These are phyloP conservation scores for Chaetomium olivaceum DNA, from an alignment of 2,329 filamentous ascomycete species.

Conservation along the genomic window DNA sequence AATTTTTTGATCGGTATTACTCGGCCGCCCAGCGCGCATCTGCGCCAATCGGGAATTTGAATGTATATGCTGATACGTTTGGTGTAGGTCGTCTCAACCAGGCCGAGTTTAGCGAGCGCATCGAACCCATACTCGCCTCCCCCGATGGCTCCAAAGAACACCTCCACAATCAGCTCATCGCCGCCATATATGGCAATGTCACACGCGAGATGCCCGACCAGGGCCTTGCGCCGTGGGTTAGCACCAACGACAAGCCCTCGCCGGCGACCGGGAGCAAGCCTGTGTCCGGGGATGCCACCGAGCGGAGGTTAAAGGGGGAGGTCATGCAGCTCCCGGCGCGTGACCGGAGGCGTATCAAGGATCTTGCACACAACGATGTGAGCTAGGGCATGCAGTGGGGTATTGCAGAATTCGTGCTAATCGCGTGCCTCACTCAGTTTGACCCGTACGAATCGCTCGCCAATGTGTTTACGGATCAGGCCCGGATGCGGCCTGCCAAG, in stretches of 20 bases:
- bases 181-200: slow-evolving; percentile 68
- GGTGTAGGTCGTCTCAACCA: slow-evolving; percentile 62
- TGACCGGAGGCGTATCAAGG: slow-evolving; percentile 67
- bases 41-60: slow-evolving; percentile 9
- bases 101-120: slow-evolving; percentile 57
- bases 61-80: slow-evolving; percentile 38
- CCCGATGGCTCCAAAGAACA: slow-evolving; percentile 61
- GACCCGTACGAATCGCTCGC: slow-evolving; percentile 57
- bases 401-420: slow-evolving; percentile 30
- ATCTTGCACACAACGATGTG: slow-evolving; percentile 63
- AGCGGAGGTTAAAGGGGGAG: slow-evolving; percentile 66
- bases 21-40: slow-evolving; percentile 3
- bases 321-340: slow-evolving; percentile 70
- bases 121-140: slow-evolving; percentile 61
- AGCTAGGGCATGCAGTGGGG: slow-evolving; percentile 34
- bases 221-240: slow-evolving; percentile 70
- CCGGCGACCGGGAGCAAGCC: slow-evolving; percentile 60
- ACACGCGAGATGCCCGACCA: slow-evolving; percentile 68
- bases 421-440: slow-evolving; percentile 45
- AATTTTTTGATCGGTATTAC: slow-evolving; percentile 63
- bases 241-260: slow-evolving; percentile 67
- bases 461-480: slow-evolving; percentile 53
- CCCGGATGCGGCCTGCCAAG: slow-evolving; percentile 47
- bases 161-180: slow-evolving; percentile 67
- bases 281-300: slow-evolving; percentile 64